phyloP scores from a whole-genome alignment of 2,329 filamentous ascomycete genomes.

The Sporothrix variecibatus region DNA sequence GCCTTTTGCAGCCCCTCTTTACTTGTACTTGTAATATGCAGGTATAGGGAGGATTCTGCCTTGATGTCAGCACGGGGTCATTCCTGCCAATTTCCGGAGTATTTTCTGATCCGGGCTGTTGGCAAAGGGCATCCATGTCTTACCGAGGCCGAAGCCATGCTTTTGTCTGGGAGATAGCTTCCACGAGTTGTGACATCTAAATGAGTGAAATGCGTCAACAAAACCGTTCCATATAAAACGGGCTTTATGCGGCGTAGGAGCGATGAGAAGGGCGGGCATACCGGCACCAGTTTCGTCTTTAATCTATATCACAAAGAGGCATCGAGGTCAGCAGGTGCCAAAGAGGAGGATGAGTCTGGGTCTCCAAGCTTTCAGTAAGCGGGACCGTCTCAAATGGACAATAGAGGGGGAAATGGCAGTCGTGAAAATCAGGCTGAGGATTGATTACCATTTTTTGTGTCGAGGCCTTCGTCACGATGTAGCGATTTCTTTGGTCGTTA shows the following conservation, averaged over 20 bases:
- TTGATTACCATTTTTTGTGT: constrained; percentile 99
- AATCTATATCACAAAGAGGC: constrained; percentile 82
- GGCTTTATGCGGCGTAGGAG: background rate
- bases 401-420: constrained; percentile 33
- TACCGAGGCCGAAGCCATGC: constrained; percentile 91
- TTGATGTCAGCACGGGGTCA: constrained; percentile 16
- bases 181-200: constrained; percentile 97
- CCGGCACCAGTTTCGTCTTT: constrained; percentile 99
- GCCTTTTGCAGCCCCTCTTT: constrained; percentile 92
- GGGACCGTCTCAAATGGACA: constrained; percentile 59
- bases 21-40: constrained; percentile 90
- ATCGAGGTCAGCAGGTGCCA: constrained; percentile 89
- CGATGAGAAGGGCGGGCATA: constrained; percentile 63
- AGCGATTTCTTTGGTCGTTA: constrained; percentile 95
- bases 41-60: constrained; percentile 88
- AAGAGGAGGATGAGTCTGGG: constrained; percentile 61
- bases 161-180: constrained; percentile 96
- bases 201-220: constrained; percentile 46
- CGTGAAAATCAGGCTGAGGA: constrained; percentile 40
- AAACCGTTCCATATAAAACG: background rate
- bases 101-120: too few relatives aligned
- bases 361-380: constrained; percentile 72
- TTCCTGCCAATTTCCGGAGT: background rate
- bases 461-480: constrained; percentile 93
- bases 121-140: background rate